phyloP scores from a whole-genome alignment of 2,329 filamentous ascomycete genomes.

The Colletotrichum euphorbiae region DNA sequence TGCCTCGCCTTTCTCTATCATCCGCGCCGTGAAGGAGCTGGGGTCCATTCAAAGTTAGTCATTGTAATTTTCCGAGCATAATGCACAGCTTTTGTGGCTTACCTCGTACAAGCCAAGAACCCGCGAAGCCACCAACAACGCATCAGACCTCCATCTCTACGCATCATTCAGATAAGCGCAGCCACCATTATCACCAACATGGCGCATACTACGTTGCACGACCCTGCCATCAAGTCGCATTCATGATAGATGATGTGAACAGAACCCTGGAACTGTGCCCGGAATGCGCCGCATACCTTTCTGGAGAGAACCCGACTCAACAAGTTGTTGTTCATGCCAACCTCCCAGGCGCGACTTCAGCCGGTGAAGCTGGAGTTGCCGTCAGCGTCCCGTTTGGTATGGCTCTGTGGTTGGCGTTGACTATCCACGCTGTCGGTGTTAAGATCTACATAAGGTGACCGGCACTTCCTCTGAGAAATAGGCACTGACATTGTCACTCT shows the following conservation, averaged over 20 bases:
- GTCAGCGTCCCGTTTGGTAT: slow-evolving; percentile 61
- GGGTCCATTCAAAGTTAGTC: not conserved
- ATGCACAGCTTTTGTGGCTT: not conserved
- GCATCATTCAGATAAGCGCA: slow-evolving; percentile 58
- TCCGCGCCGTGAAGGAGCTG: slow-evolving; percentile 41
- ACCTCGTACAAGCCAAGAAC: slow-evolving; percentile 43
- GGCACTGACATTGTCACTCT: not conserved
- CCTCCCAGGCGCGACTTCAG: slow-evolving; percentile 43
- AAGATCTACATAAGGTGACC: slow-evolving; percentile 45
- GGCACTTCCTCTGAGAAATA: fast-evolving
- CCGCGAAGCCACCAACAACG: slow-evolving; percentile 33
- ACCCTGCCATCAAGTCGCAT: slow-evolving; percentile 61
- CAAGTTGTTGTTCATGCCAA: slow-evolving; percentile 48
- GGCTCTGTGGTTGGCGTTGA: slow-evolving; percentile 55
- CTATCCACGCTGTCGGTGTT: slow-evolving; percentile 34
- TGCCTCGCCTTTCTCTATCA: slow-evolving; percentile 27
- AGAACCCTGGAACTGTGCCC: slow-evolving; percentile 53
- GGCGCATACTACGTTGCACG: slow-evolving; percentile 46
- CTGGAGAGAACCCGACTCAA: slow-evolving; percentile 44
- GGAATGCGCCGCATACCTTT: slow-evolving; percentile 53
- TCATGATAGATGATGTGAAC: slow-evolving; percentile 46
- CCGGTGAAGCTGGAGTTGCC: slow-evolving; percentile 51
- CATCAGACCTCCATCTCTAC: slow-evolving; percentile 43
- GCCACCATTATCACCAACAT: slow-evolving; percentile 49
- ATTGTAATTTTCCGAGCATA: not conserved